These are phyloP conservation scores for Brassica incana DNA, from an alignment of 345 rosid species.

Conservation along the genomic window DNA sequence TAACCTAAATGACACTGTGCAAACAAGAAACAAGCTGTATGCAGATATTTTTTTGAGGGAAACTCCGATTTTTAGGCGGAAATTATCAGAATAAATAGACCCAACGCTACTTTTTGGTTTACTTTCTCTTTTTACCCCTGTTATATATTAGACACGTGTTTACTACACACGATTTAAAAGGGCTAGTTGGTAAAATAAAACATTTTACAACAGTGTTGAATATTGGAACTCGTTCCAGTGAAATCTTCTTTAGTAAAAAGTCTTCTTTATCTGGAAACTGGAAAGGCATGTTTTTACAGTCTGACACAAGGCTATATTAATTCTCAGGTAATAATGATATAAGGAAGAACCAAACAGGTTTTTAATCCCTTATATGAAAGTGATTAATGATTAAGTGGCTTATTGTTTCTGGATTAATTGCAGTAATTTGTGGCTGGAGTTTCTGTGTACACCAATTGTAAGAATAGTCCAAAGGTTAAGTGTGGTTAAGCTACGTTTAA, in stretches of 20 bases:
- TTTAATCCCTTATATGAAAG: not conserved
- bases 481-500: not conserved
- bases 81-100: not conserved
- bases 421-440: not conserved
- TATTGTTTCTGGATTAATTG: not conserved
- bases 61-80: not conserved
- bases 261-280: not conserved
- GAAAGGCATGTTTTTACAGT: not conserved
- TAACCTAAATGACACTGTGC: not conserved
- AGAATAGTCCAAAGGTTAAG: not conserved
- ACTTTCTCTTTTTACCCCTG: not conserved
- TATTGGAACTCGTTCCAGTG: not conserved
- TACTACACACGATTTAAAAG: not conserved
- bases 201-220: not conserved
- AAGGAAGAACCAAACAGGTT: not conserved
- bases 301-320: not conserved
- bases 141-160: not conserved
- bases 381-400: not conserved
- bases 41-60: not conserved
- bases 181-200: not conserved
- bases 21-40: not conserved
- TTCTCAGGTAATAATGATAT: not conserved
- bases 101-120: not conserved
- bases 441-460: not conserved
- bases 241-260: not conserved